Evolutionary conservation across 2,329 filamentous ascomycete species (phyloP).

Genomic region (Colletotrichum cereale): DNA sequence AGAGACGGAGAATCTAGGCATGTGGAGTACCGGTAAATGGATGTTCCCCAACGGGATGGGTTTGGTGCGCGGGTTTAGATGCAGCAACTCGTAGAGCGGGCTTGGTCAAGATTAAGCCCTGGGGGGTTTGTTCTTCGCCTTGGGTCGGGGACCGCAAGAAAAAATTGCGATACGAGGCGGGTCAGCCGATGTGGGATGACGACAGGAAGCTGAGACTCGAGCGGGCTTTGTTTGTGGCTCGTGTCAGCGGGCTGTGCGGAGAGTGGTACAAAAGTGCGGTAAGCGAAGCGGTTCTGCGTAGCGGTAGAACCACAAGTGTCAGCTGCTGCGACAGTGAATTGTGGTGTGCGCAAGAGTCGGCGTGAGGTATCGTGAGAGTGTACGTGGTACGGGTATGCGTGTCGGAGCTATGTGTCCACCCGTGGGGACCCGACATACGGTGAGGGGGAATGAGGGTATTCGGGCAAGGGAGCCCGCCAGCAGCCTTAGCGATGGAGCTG

Average conservation of each 20-base stretch:
- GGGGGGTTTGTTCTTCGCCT: slow-evolving; percentile 19
- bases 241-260: slow-evolving; percentile 36
- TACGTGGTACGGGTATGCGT: slow-evolving; percentile 14
- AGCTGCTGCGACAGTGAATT: slow-evolving; percentile 19
- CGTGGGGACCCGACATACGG: slow-evolving; percentile 24
- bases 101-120: slow-evolving; percentile 15
- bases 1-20: slow-evolving; percentile 72
- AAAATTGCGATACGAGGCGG: slow-evolving; percentile 36
- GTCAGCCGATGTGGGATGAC: slow-evolving; percentile 40
- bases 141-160: slow-evolving; percentile 19
- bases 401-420: slow-evolving; percentile 29
- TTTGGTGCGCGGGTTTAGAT: slow-evolving; percentile 21
- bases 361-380: slow-evolving; percentile 6
- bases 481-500: slow-evolving; percentile 27
- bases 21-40: slow-evolving; percentile 56
- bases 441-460: slow-evolving; percentile 35
- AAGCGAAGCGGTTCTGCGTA: slow-evolving; percentile 32
- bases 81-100: slow-evolving; percentile 8
- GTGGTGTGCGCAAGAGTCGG: slow-evolving; percentile 3
- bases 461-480: slow-evolving; percentile 24
- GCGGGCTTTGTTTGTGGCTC: slow-evolving; percentile 38
- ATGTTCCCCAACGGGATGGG: slow-evolving; percentile 26
- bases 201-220: slow-evolving; percentile 39
- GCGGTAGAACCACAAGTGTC: slow-evolving; percentile 21
- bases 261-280: slow-evolving; percentile 16